Percentiles rank a stretch among this genome's conserved stretches.
phyloP scores from a whole-genome alignment of 2,329 filamentous ascomycete genomes.

The Cyclaneusma minus region DNA sequence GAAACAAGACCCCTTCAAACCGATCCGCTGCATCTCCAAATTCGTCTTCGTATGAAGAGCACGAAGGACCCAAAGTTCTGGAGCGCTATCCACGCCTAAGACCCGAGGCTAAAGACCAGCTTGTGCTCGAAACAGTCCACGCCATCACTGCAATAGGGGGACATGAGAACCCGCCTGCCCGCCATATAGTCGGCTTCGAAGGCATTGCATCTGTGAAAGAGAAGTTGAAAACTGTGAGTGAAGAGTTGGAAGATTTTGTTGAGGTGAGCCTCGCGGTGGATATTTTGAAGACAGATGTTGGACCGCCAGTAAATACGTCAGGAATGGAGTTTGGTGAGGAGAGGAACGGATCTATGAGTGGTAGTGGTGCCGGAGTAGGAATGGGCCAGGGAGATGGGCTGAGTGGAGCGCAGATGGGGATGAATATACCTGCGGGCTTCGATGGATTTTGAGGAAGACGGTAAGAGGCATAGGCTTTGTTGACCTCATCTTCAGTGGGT shows the following conservation, averaged over 20 bases:
- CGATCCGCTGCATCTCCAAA: constrained; percentile 3
- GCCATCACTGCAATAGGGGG: constrained; percentile 85
- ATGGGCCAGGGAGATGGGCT: too few species aligned
- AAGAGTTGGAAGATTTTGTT: constrained; percentile 92
- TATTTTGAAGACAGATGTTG: constrained; percentile 17
- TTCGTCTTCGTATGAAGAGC: too few species aligned
- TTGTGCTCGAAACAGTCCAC: constrained; percentile 81
- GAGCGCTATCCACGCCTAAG: constrained; percentile 64
- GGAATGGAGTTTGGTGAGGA: too few species aligned
- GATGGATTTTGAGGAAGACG: too few species aligned
- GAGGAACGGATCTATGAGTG: too few species aligned
- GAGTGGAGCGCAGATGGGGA: too few species aligned
- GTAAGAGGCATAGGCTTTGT: too few species aligned
- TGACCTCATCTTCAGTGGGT: too few species aligned
- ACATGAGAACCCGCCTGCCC: constrained; percentile 85
- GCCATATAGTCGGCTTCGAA: constrained; percentile 88
- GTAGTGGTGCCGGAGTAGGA: too few species aligned
- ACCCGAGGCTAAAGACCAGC: constrained; percentile 47
- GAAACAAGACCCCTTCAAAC: constrained; percentile 6
- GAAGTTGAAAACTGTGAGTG: constrained; percentile 89
- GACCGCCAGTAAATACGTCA: too few species aligned
- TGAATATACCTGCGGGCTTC: too few species aligned
- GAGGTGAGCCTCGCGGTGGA: constrained; percentile 50
- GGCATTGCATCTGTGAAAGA: constrained; percentile 81
- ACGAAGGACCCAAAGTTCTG: constrained; percentile 29